Conservation (phyloP, 2,329 filamentous ascomycete genomes). For the Claviceps sorghi region DNA sequence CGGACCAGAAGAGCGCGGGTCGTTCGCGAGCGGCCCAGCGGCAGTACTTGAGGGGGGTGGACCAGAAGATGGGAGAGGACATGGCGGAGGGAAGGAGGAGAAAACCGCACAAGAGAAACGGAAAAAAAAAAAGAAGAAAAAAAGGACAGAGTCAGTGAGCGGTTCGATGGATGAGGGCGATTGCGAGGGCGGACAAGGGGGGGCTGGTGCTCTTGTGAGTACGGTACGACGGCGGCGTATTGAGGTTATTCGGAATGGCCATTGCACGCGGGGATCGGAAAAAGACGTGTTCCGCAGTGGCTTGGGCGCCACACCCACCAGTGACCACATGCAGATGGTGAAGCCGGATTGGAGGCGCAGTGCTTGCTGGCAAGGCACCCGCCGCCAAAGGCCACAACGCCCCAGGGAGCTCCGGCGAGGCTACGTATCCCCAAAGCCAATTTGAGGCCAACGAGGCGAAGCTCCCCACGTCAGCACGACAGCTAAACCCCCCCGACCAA, state of each 20-base stretch:
- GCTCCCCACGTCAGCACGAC: constrained; percentile 4
- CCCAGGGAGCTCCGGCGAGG: constrained; percentile 10
- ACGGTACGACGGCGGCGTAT: neutral
- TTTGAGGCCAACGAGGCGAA: constrained; percentile 7
- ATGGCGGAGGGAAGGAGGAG: constrained; percentile 27
- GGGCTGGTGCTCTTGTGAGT: neutral
- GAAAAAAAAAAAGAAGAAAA: neutral
- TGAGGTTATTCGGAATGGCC: constrained; percentile 1
- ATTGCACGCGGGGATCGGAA: neutral
- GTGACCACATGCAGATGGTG: too few relatives aligned
- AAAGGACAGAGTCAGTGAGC: neutral
- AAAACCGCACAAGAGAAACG: too few relatives aligned
- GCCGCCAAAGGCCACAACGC: neutral
- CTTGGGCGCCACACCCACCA: too few relatives aligned
- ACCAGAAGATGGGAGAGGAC: constrained; percentile 68
- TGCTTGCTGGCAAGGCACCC: too few relatives aligned
- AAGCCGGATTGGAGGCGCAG: neutral
- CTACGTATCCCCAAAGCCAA: constrained; percentile 21
- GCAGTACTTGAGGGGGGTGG: constrained; percentile 66
- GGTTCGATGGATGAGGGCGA: neutral
- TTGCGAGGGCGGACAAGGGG: neutral
- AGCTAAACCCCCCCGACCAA: neutral
- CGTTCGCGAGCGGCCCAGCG: constrained; percentile 79
- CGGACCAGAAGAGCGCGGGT: constrained; percentile 82
- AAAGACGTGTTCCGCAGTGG: constrained; percentile 3